These are phyloP conservation scores for Solanum chaucha DNA, from an alignment of 257 asterid genomes.

Conservation along the genomic window DNA sequence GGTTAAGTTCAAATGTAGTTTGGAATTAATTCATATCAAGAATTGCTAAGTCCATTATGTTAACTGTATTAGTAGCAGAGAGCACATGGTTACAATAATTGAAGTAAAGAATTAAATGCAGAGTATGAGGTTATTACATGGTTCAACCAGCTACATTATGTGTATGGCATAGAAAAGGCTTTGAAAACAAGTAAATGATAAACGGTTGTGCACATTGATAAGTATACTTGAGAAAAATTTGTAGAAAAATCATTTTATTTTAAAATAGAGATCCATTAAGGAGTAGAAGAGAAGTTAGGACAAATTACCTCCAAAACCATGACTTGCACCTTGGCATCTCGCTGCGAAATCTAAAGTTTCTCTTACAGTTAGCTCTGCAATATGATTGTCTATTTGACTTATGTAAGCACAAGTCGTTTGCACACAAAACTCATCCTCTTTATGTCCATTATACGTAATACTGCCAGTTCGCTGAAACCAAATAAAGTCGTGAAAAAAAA, in stretches of 20 bases:
- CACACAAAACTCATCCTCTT: conserved; percentile 52
- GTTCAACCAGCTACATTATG: background rate
- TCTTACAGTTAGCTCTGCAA: conserved; percentile 77
- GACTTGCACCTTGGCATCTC: conserved; percentile 80
- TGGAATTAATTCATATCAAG: background rate
- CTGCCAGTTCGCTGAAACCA: conserved; percentile 51
- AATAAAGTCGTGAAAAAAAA: background rate
- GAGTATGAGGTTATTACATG: background rate
- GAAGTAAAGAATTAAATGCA: too few relatives aligned
- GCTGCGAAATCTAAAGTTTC: conserved; percentile 84
- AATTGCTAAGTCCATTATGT: background rate
- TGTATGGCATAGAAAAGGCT: background rate
- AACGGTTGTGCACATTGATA: background rate
- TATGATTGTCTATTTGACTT: conserved; percentile 81
- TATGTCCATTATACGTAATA: conserved; percentile 63
- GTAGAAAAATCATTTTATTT: background rate
- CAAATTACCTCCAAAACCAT: conserved; percentile 51
- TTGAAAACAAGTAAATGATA: background rate
- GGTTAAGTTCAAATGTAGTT: background rate
- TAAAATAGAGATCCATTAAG: background rate
- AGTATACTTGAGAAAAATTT: background rate
- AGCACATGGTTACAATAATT: background rate
- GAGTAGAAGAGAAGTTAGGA: background rate
- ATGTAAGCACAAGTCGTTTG: conserved; percentile 71
- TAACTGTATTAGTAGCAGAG: background rate